Conservation (phyloP, 495 filamentous ascomycete genomes). For the Aspergillus cavernicola region DNA sequence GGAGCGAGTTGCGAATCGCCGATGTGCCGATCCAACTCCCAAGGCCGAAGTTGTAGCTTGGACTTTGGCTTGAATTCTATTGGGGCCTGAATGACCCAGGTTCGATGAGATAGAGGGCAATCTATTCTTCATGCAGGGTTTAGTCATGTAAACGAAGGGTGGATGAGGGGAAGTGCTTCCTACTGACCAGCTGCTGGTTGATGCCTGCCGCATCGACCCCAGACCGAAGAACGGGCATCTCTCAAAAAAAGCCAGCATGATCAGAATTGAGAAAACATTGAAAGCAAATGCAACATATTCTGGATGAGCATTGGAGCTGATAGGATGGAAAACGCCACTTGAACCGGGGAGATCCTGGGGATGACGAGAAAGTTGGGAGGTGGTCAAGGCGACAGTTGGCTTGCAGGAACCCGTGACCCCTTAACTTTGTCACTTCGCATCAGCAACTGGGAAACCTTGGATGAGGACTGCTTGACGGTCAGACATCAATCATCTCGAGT, state of each 20-base stretch:
- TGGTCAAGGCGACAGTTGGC: too few species aligned
- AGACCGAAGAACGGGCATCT: not conserved
- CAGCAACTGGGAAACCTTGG: too few species aligned
- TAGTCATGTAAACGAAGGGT: conserved; percentile 10
- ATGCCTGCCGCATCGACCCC: not conserved
- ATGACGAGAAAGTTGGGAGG: conserved; percentile 6
- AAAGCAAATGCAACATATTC: not conserved
- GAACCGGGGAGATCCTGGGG: conserved; percentile 3
- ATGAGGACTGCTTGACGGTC: too few species aligned
- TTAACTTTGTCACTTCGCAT: not conserved
- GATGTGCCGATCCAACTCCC: conserved; percentile 19
- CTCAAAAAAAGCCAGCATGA: not conserved
- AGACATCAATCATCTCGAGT: not conserved
- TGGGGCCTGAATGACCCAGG: conserved; percentile 6
- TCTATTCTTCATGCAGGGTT: conserved; percentile 13
- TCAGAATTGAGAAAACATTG: not conserved
- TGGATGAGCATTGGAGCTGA: not conserved
- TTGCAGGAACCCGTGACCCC: conserved; percentile 13
- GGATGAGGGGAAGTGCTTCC: not conserved
- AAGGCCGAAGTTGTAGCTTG: conserved; percentile 14
- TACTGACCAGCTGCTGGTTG: not conserved
- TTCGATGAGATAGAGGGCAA: conserved; percentile 10
- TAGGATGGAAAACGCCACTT: conserved; percentile 14
- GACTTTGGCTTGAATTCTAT: conserved; percentile 14
- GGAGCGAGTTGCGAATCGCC: conserved; percentile 20